Percentiles rank a stretch among this genome's conserved stretches.
Evolutionary conservation across 1,139 yeast species (phyloP).

Genomic region (Suhomyces chickasaworum): DNA sequence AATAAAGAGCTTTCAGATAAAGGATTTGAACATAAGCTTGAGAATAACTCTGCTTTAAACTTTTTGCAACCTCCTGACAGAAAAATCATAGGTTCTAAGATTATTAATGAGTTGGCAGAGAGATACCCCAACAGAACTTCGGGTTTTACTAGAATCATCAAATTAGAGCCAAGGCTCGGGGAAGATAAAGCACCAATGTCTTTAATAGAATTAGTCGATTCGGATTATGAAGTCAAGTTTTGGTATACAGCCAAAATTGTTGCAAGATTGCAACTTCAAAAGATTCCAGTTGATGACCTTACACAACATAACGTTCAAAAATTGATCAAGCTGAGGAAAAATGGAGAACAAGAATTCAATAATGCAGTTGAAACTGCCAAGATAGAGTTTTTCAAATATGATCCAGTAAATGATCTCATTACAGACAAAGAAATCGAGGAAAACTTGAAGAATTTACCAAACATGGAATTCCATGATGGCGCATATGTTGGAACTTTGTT

Average conservation of each 20-base stretch:
- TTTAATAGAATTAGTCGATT: conserved; percentile 82
- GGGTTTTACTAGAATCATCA: conserved; percentile 86
- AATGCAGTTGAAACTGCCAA: conserved; percentile 69
- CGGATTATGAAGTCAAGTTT: conserved; percentile 69
- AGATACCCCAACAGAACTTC: conserved; percentile 67
- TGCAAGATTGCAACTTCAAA: conserved; percentile 74
- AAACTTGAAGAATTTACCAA: conserved; percentile 39
- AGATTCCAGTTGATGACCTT: conserved; percentile 58
- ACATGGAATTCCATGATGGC: conserved; percentile 32
- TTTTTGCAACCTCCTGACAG: conserved; percentile 47
- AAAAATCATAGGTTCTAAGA: conserved; percentile 51
- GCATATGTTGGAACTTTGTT: conserved; percentile 28
- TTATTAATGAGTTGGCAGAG: conserved; percentile 62
- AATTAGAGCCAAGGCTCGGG: conserved; percentile 76
- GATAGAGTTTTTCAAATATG: conserved; percentile 28
- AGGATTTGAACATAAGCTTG: conserved; percentile 24
- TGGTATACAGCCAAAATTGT: conserved; percentile 80
- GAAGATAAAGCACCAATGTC: conserved; percentile 94
- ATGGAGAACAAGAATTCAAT: conserved; percentile 57
- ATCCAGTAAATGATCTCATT: conserved; percentile 28
- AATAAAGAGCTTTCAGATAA: conserved; percentile 18
- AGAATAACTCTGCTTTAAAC: conserved; percentile 29
- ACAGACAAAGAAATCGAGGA: conserved; percentile 27
- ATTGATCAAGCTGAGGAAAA: conserved; percentile 45
- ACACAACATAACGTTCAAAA: conserved; percentile 61